Evolutionary conservation across 768 basidiomycete genomes (phyloP).

Genomic region (Austroboletus eburneus): DNA sequence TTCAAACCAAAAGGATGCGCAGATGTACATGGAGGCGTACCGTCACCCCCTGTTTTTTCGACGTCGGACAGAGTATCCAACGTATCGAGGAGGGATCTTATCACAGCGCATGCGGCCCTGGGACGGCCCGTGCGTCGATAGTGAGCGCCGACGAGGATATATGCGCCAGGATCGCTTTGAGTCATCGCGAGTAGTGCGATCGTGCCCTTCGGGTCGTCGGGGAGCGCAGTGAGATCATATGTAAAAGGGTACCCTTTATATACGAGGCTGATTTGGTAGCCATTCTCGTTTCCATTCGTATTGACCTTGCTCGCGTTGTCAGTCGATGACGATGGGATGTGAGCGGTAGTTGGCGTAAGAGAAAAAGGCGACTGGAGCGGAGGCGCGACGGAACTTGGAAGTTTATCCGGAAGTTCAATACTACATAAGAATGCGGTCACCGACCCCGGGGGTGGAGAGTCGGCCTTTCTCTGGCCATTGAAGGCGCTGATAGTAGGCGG

Average conservation of each 20-base stretch:
- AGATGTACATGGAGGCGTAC: constrained; percentile 19
- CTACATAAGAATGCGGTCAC: constrained; percentile 25
- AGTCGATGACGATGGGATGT: constrained; percentile 13
- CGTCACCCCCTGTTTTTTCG: constrained; percentile 22
- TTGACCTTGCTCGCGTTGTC: neutral
- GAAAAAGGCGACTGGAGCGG: constrained; percentile 11
- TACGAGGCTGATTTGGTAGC: constrained; percentile 20
- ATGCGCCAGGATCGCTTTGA: constrained; percentile 30
- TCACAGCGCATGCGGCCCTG: constrained; percentile 26
- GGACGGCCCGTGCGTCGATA: constrained; percentile 32
- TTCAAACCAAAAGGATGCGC: constrained; percentile 11
- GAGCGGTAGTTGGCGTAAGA: constrained; percentile 6
- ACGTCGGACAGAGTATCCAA: constrained; percentile 4
- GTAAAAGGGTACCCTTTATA: constrained; percentile 27
- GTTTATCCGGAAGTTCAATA: constrained; percentile 20
- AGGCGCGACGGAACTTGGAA: constrained; percentile 4
- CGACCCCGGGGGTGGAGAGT: constrained; percentile 11
- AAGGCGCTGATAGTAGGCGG: constrained; percentile 1
- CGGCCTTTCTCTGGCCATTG: neutral
- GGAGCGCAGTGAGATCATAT: constrained; percentile 26
- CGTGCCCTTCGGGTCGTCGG: constrained; percentile 27
- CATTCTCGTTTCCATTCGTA: constrained; percentile 3
- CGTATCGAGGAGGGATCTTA: constrained; percentile 22
- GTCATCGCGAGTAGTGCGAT: constrained; percentile 26
- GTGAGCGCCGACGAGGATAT: constrained; percentile 29